Evolutionary conservation across 768 basidiomycete genomes (phyloP).

Genomic region (Daedaleopsis nitida): DNA sequence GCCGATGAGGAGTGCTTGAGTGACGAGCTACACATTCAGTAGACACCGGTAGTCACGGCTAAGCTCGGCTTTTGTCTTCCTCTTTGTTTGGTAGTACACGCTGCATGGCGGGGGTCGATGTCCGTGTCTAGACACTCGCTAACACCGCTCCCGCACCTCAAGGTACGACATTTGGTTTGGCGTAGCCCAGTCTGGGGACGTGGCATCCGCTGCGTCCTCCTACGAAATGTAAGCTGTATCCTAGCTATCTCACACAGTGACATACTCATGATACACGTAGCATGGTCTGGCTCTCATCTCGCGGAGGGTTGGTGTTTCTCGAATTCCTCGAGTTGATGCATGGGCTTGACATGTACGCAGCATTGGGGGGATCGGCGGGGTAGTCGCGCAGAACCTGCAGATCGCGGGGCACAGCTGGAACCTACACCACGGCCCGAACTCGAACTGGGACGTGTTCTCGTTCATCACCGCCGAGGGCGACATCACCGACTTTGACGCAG

Average conservation of each 20-base stretch:
- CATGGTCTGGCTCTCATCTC: slow-evolving; percentile 63
- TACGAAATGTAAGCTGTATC: slow-evolving; percentile 43
- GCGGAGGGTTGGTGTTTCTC: slow-evolving; percentile 45
- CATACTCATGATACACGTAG: background rate
- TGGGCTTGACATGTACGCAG: background rate
- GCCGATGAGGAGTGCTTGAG: too few relatives aligned
- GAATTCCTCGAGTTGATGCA: too few relatives aligned
- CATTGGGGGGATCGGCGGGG: slow-evolving; percentile 47
- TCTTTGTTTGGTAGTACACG: too few relatives aligned
- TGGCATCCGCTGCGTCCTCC: slow-evolving; percentile 48
- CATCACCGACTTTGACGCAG: slow-evolving; percentile 51
- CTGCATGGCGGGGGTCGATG: too few relatives aligned
- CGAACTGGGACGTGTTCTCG: slow-evolving; percentile 59
- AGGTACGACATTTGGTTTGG: slow-evolving; percentile 63
- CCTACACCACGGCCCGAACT: slow-evolving; percentile 56
- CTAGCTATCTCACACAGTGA: background rate
- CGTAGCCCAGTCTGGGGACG: slow-evolving; percentile 40
- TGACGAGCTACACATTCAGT: too few relatives aligned
- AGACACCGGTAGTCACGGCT: too few relatives aligned
- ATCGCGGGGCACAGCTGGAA: slow-evolving; percentile 56
- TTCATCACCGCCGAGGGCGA: slow-evolving; percentile 52
- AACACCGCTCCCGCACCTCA: too few relatives aligned
- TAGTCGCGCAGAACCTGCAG: slow-evolving; percentile 43
- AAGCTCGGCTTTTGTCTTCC: too few relatives aligned
- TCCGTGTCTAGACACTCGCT: too few relatives aligned